Conservation (phyloP, 2,329 filamentous ascomycete species). For the Pochonia chlamydosporia region DNA sequence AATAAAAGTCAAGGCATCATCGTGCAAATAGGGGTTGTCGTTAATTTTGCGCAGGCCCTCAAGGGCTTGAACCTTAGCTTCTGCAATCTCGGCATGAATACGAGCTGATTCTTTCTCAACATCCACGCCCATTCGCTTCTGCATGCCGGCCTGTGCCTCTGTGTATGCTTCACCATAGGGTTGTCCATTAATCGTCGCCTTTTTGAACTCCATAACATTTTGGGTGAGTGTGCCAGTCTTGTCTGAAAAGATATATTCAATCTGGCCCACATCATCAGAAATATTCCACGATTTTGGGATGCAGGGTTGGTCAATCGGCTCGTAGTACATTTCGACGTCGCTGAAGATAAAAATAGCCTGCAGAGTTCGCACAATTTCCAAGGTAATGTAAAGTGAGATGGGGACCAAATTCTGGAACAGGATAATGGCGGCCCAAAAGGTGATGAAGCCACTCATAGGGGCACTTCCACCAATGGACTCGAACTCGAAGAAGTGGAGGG, state of each 20-base stretch:
- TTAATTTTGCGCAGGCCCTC: constrained; percentile 68
- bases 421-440: constrained; percentile 92
- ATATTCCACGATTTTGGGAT: constrained; percentile 99
- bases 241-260: constrained; percentile 98
- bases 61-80: constrained; percentile 69
- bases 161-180: constrained; percentile 97
- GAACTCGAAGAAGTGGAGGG: constrained; percentile 77
- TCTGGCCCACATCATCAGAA: constrained; percentile 94
- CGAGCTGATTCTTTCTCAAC: constrained; percentile 72
- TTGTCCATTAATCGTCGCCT: constrained; percentile 92
- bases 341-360: constrained; percentile 98
- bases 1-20: constrained; percentile 87
- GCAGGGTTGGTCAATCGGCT: constrained; percentile 86
- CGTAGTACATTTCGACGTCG: constrained; percentile 96
- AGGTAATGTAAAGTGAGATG: constrained; percentile 93
- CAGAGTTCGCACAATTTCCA: constrained; percentile 89
- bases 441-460: constrained; percentile 82
- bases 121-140: constrained; percentile 82
- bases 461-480: constrained; percentile 73
- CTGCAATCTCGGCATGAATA: constrained; percentile 71
- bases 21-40: constrained; percentile 84
- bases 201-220: constrained; percentile 99
- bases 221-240: constrained; percentile 95
- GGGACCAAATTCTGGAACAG: constrained; percentile 98
- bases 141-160: constrained; percentile 93